Evolutionary conservation across 169 alveolate species (phyloP).

Genomic region (Nephromyces sp.): DNA sequence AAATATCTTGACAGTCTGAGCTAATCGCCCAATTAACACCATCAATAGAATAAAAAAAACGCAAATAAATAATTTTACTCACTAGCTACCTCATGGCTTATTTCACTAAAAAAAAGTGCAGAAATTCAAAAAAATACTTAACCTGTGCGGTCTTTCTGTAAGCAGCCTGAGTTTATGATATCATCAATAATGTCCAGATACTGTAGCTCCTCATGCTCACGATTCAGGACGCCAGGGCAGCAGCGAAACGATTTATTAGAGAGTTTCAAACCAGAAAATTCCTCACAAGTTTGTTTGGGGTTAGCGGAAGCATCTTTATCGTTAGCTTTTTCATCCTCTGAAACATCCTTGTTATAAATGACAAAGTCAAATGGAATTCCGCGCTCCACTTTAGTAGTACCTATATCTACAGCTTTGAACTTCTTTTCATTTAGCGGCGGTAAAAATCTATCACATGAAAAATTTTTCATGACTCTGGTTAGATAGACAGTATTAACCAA

Average conservation of each 20-base stretch:
- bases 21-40: too few species aligned
- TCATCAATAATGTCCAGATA: constrained; percentile 82
- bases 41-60: too few species aligned
- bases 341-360: constrained; percentile 19
- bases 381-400: constrained; percentile 39
- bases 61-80: too few species aligned
- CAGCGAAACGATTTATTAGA: too few species aligned
- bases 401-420: constrained; percentile 35
- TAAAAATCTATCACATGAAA: constrained; percentile 30
- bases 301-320: too few species aligned
- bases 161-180: constrained; percentile 71
- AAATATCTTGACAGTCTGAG: too few species aligned
- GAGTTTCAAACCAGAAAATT: too few species aligned
- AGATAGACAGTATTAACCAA: background rate
- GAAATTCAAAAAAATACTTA: too few species aligned
- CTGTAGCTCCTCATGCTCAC: constrained; percentile 52
- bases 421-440: constrained; percentile 33
- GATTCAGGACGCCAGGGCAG: constrained; percentile 29
- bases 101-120: too few species aligned
- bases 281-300: too few species aligned
- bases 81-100: too few species aligned
- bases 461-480: constrained; percentile 9
- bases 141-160: constrained; percentile 80
- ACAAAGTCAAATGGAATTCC: constrained; percentile 58
- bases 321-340: too few species aligned